These are phyloP conservation scores for Macrophomina pseudophaseolina DNA, from an alignment of 2,329 filamentous ascomycete species.

Conservation along the genomic window DNA sequence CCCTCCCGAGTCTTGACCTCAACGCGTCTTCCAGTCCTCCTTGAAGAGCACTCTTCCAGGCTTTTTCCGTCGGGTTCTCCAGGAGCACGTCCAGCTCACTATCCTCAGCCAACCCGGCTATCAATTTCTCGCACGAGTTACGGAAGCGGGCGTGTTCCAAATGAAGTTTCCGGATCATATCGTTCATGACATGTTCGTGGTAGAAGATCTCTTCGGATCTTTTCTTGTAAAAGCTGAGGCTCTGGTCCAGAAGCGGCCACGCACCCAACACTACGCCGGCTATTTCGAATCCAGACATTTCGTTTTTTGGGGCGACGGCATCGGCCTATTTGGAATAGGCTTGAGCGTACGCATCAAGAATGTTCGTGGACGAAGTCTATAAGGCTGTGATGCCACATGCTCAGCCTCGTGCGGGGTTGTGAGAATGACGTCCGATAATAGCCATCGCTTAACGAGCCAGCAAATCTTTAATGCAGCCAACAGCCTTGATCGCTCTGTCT, in stretches of 20 bases:
- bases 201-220: conserved; percentile 34
- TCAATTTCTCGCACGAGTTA: neutral
- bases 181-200: conserved; percentile 29
- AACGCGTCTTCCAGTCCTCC: neutral
- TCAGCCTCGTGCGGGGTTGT: conserved; percentile 1
- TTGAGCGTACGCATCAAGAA: no score
- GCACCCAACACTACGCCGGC: conserved; percentile 37
- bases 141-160: conserved; percentile 25
- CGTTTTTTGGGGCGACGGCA: neutral
- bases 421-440: neutral
- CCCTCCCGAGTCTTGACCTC: neutral
- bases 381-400: neutral
- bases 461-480: neutral
- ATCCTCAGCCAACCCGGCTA: neutral
- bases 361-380: neutral
- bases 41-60: neutral
- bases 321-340: neutral
- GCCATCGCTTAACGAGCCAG: neutral
- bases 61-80: neutral
- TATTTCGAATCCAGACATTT: conserved; percentile 40
- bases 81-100: neutral
- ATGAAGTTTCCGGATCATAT: conserved; percentile 32
- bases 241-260: conserved; percentile 34
- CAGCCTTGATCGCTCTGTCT: no score
- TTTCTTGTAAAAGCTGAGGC: conserved; percentile 38